phyloP scores from a whole-genome alignment of 1,139 yeast genomes.

The Saccharomyces uvarum region DNA sequence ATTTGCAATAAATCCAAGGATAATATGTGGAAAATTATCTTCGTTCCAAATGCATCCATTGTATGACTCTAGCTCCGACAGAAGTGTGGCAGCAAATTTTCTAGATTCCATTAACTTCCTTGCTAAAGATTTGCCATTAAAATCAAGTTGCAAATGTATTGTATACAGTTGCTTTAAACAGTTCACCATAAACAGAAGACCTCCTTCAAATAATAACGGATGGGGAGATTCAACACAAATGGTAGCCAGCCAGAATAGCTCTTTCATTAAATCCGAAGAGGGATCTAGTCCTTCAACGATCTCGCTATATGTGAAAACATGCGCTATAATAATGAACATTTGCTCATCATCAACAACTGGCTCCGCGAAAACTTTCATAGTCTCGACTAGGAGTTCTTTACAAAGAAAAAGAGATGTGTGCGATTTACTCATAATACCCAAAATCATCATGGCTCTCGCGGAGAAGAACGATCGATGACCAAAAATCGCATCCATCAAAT shows the following conservation, averaged over 20 bases:
- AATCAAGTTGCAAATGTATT: constrained; percentile 17
- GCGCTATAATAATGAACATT: constrained; percentile 33
- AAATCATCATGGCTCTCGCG: constrained; percentile 60
- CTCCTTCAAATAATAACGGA: constrained; percentile 48
- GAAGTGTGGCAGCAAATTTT: constrained; percentile 35
- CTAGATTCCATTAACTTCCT: constrained; percentile 27
- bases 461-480: constrained; percentile 57
- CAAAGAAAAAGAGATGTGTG: constrained; percentile 60
- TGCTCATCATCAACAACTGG: constrained; percentile 31
- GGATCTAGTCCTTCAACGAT: constrained; percentile 55
- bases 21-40: constrained; percentile 48
- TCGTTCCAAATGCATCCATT: constrained; percentile 39
- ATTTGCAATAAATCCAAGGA: constrained; percentile 48
- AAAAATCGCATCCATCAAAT: constrained; percentile 59
- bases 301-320: constrained; percentile 45
- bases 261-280: constrained; percentile 46
- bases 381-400: constrained; percentile 24
- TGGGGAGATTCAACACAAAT: constrained; percentile 36
- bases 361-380: constrained; percentile 36
- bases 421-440: constrained; percentile 59
- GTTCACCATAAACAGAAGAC: constrained; percentile 38
- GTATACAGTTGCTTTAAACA: constrained; percentile 28
- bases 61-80: constrained; percentile 40
- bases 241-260: constrained; percentile 58
- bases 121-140: constrained; percentile 8